These are phyloP conservation scores for Phyllosticta citriasiana DNA, from an alignment of 2,329 filamentous ascomycete genomes.

Conservation along the genomic window DNA sequence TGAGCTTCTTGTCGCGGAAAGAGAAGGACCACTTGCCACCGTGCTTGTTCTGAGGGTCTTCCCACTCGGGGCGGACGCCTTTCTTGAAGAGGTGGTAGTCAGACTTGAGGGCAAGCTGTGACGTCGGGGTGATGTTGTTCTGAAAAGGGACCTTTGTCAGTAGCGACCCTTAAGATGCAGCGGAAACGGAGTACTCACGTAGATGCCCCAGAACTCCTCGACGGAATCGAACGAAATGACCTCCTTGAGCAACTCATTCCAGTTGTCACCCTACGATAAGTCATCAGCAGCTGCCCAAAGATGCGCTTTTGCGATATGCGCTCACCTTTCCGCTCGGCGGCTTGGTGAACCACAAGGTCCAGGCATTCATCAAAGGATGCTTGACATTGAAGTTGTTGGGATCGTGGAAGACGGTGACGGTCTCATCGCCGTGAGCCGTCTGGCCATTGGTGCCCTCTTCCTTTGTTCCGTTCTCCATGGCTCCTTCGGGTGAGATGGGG, in stretches of 20 bases:
- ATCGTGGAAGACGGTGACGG: conserved; percentile 94
- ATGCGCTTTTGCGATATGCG: not conserved
- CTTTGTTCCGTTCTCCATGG: conserved; percentile 33
- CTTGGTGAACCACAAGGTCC: conserved; percentile 99
- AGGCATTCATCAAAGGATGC: conserved; percentile 93
- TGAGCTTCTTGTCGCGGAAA: conserved; percentile 88
- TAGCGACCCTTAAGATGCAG: not conserved
- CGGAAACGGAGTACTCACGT: conserved; percentile 57
- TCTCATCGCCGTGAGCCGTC: conserved; percentile 42
- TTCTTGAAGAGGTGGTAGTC: conserved; percentile 99
- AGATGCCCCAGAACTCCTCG: conserved; percentile 99
- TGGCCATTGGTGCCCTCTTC: conserved; percentile 28
- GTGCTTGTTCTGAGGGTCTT: conserved; percentile 97
- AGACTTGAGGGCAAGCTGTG: conserved; percentile 91
- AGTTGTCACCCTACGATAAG: conserved; percentile 73
- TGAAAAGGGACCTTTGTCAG: conserved; percentile 30
- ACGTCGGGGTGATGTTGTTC: conserved; percentile 98
- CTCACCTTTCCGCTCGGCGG: conserved; percentile 83
- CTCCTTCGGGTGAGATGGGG: conserved; percentile 43
- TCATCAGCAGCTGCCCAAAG: conserved; percentile 6
- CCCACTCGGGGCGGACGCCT: conserved; percentile 95
- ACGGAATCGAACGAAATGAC: conserved; percentile 98
- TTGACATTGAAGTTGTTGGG: conserved; percentile 99
- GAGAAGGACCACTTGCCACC: conserved; percentile 98
- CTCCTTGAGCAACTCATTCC: conserved; percentile 96